Base-by-base conservation (phyloP, 805 yeast species). In the Hanseniaspora nectarophila region DNA sequence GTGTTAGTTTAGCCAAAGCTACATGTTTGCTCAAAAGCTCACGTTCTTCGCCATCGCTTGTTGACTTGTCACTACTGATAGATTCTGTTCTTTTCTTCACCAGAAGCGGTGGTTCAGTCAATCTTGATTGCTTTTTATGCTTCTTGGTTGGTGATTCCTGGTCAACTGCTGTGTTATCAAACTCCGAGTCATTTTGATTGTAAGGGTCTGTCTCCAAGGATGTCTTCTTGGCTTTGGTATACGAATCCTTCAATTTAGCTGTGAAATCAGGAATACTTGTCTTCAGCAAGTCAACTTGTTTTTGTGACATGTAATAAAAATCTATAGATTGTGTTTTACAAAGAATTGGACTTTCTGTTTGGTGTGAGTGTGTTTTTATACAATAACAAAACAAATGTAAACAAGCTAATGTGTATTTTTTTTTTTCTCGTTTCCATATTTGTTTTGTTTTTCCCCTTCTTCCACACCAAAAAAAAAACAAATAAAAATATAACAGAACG, bases 121-220 rank as follows among this genome's bases (percentile, higher is more conserved):
- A 8, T 34, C 46, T 32, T 26, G 33, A 31, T 13, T 20, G 18
- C 15, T 18, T 24, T 42, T 42, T 49, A 16, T 37, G 45, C 26
- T 49, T 49, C 18, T 49, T 49, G 2, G 53, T 49, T 12, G 53
- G 53, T 20, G 53, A 49, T 35, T 49, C 53, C 18, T 42, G 28
- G 9, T 31, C 33, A 10, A 40, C 51, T 20, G 40, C 44, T n/a
- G 33, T 20, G 5, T 15, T 45, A 12, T 26, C 43, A 28, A 18
- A 37, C 29, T 40, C 43, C 13, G 40, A 37, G 26, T 37, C 40
- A 15, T 23, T 23, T 15, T 26, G 26, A 16, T 45, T 21, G 16
- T 45, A 26, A n/a, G 42, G 20, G 16, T 45, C 40, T 16, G 26
- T 45, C 5, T 16, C 39, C 33, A 37, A 23, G 16, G 28, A 21